These are phyloP conservation scores for Coriaria nepalensis DNA, from an alignment of 306 rosid genomes.

Conservation along the genomic window DNA sequence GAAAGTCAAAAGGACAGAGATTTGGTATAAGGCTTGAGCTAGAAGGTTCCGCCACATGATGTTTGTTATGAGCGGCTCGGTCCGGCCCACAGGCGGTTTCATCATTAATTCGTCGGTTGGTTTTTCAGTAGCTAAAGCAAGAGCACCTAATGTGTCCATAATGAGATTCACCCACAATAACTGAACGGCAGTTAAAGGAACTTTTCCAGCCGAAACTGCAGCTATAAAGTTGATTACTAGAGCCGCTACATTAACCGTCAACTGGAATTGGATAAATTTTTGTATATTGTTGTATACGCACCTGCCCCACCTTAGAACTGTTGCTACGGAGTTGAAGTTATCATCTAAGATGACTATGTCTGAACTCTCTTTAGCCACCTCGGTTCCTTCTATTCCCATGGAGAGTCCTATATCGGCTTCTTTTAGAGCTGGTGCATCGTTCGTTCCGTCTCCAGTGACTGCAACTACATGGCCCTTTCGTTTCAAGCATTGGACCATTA, in stretches of 20 bases:
- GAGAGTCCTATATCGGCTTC: constrained; percentile 91
- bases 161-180: constrained; percentile 82
- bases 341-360: constrained; percentile 82
- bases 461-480: constrained; percentile 72
- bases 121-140: constrained; percentile 78
- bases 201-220: constrained; percentile 78
- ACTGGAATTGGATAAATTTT: constrained; percentile 75
- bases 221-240: constrained; percentile 78
- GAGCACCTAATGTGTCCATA: constrained; percentile 84
- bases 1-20: constrained; percentile 42
- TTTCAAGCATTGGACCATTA: constrained; percentile 73
- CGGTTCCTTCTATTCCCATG: constrained; percentile 90
- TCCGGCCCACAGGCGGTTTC: constrained; percentile 63
- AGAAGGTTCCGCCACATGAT: constrained; percentile 89
- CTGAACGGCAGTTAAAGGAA: constrained; percentile 79
- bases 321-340: constrained; percentile 65
- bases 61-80: constrained; percentile 65
- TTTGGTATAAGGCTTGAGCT: constrained; percentile 61
- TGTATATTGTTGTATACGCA: constrained; percentile 86
- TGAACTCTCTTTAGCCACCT: constrained; percentile 86
- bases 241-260: constrained; percentile 85
- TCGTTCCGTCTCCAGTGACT: constrained; percentile 86
- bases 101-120: constrained; percentile 73
- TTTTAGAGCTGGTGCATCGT: constrained; percentile 76
- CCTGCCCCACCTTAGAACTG: constrained; percentile 77